Evolutionary conservation across 2,329 filamentous ascomycete genomes (phyloP).

Genomic region (Plenodomus biglobosus): DNA sequence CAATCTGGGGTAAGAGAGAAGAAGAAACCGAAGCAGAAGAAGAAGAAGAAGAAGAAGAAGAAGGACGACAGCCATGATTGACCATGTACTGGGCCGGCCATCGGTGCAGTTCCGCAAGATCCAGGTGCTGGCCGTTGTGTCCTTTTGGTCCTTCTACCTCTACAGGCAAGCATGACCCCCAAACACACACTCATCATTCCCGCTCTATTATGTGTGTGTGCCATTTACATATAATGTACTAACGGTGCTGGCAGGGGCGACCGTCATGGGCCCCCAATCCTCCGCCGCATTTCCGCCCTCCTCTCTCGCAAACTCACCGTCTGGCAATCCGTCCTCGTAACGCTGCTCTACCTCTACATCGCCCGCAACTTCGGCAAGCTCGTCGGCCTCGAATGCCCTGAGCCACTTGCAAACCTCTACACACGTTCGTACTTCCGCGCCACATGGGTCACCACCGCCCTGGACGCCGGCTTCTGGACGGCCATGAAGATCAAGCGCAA

Average conservation of each 20-base stretch:
- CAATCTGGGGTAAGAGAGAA: not conserved
- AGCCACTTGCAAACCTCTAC: conserved; percentile 93
- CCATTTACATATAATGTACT: too few species aligned
- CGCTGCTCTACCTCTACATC: conserved; percentile 87
- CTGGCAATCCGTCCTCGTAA: conserved; percentile 87
- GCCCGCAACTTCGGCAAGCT: conserved; percentile 93
- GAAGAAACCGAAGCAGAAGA: too few species aligned
- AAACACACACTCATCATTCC: not conserved
- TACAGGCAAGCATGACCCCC: conserved; percentile 58
- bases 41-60: too few species aligned
- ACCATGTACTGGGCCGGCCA: conserved; percentile 89
- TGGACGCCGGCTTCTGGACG: conserved; percentile 98
- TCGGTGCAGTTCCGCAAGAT: conserved; percentile 89
- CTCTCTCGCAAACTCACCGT: conserved; percentile 73
- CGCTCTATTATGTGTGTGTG: too few species aligned
- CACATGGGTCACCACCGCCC: conserved; percentile 91
- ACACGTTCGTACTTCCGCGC: conserved; percentile 89
- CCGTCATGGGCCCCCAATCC: conserved; percentile 80
- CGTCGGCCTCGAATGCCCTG: conserved; percentile 85
- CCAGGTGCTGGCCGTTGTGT: conserved; percentile 86
- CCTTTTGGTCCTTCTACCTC: conserved; percentile 88
- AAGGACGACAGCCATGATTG: conserved; percentile 46
- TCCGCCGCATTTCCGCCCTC: conserved; percentile 70
- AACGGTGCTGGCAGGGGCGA: conserved; percentile 63
- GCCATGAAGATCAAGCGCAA: conserved; percentile 87